Evolutionary conservation across 495 filamentous ascomycete species (phyloP).

Genomic region (Daldinia concentrica): DNA sequence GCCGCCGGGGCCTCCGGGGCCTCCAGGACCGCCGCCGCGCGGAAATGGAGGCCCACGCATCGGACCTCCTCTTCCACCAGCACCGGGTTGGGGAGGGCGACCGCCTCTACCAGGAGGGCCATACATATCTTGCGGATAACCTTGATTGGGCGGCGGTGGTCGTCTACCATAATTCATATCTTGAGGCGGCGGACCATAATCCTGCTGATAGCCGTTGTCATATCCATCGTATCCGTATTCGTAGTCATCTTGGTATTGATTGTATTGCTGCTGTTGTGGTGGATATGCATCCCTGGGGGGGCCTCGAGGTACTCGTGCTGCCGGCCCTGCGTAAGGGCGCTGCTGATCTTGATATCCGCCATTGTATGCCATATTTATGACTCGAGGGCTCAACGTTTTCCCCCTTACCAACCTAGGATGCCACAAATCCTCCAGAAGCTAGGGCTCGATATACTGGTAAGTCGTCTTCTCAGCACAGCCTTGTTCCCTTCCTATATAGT

Average conservation of each 20-base stretch:
- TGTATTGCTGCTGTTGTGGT: constrained; percentile 61
- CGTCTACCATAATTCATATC: constrained; percentile 60
- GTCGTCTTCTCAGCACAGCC: constrained; percentile 16
- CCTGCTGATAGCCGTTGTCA: constrained; percentile 58
- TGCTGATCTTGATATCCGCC: constrained; percentile 58
- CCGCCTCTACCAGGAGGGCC: constrained; percentile 52
- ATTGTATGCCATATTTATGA: constrained; percentile 55
- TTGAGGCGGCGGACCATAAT: constrained; percentile 50
- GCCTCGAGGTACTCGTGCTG: constrained; percentile 49
- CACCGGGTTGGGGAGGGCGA: constrained; percentile 50
- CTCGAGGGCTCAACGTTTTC: neutral
- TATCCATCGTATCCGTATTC: constrained; percentile 63
- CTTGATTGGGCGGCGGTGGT: constrained; percentile 58
- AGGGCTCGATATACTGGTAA: neutral
- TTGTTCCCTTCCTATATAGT: constrained; percentile 8
- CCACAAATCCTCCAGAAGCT: neutral
- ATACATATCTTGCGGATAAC: constrained; percentile 63
- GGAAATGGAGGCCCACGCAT: constrained; percentile 53
- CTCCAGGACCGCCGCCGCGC: constrained; percentile 47
- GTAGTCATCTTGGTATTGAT: constrained; percentile 61
- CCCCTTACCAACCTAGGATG: neutral
- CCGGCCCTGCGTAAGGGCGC: constrained; percentile 60
- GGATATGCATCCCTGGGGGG: constrained; percentile 45
- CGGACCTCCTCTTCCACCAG: constrained; percentile 53
- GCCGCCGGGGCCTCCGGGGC: constrained; percentile 46